Evolutionary conservation across 106 monocot species (phyloP).

Genomic region (Iris macrosiphon): DNA sequence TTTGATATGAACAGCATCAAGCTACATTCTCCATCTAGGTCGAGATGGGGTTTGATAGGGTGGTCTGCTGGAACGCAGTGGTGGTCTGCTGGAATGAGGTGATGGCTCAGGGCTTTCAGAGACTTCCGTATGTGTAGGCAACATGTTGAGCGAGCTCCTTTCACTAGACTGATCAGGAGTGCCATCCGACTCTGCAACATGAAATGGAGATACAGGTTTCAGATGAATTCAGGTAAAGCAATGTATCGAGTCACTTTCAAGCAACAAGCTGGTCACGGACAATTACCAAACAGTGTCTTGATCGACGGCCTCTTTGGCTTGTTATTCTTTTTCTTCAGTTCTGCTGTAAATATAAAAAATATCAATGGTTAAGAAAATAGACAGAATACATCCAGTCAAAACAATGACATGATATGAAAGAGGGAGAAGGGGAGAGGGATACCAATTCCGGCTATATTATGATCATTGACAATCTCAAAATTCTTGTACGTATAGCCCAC

Average conservation of each 20-base stretch:
- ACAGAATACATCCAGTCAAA: background rate
- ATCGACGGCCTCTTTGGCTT: constrained; percentile 75
- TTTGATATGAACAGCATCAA: constrained; percentile 4
- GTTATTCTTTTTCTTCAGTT: constrained; percentile 69
- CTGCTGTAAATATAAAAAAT: constrained; percentile 23
- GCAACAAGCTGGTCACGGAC: background rate
- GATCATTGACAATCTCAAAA: constrained; percentile 48
- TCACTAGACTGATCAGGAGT: constrained; percentile 51
- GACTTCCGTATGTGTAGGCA: constrained; percentile 71
- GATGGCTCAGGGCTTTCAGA: constrained; percentile 67
- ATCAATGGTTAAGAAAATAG: background rate
- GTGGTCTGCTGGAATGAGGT: constrained; percentile 51
- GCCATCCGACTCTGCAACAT: constrained; percentile 21
- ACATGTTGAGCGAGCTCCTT: constrained; percentile 81
- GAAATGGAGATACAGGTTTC: background rate
- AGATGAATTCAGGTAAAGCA: background rate
- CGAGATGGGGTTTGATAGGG: constrained; percentile 31
- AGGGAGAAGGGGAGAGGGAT: background rate
- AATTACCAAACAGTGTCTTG: constrained; percentile 65
- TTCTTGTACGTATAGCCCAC: constrained; percentile 63
- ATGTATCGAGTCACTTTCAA: background rate
- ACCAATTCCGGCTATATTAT: constrained; percentile 46
- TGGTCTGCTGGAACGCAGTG: no score
- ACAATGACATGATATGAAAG: background rate
- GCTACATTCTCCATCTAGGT: constrained; percentile 28